Evolutionary conservation across 306 rosid genomes (phyloP).

Genomic region (Hippophae rhamnoides): DNA sequence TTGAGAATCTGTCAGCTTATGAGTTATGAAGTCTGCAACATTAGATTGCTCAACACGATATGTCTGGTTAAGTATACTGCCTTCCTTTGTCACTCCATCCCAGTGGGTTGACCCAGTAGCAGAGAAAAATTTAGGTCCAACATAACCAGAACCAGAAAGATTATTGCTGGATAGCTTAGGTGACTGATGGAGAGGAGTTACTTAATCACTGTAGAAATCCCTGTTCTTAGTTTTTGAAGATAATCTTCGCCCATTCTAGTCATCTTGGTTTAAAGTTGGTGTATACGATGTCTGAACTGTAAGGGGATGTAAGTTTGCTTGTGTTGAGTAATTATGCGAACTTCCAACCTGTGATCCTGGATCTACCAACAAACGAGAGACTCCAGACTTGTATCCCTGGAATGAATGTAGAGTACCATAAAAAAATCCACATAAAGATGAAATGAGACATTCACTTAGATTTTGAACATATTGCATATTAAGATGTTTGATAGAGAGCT

Average conservation of each 20-base stretch:
- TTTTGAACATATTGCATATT: too few relatives aligned
- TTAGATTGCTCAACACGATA: conserved; percentile 23
- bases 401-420: too few relatives aligned
- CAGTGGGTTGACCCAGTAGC: conserved; percentile 34
- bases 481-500: neutral
- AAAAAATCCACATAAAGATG: too few relatives aligned
- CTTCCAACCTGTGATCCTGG: conserved; percentile 35
- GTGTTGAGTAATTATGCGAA: conserved; percentile 31
- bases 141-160: conserved; percentile 23
- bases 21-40: conserved; percentile 24
- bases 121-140: conserved; percentile 21
- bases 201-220: too few relatives aligned
- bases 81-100: conserved; percentile 22
- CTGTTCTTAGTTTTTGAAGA: too few relatives aligned
- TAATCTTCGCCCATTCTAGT: conserved; percentile 27
- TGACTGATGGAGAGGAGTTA: conserved; percentile 23
- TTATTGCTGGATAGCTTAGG: conserved; percentile 23
- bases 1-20: conserved; percentile 24
- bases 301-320: conserved; percentile 25
- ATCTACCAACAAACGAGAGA: conserved; percentile 24
- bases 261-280: conserved; percentile 27
- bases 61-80: conserved; percentile 20
- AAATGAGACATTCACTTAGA: too few relatives aligned
- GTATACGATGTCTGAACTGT: conserved; percentile 33
- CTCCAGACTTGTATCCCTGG: too few relatives aligned